A percentile compares a stretch with the other conserved stretches of the same genome.
phyloP scores from a whole-genome alignment of 2,329 filamentous ascomycete species.

The Alternaria atra region DNA sequence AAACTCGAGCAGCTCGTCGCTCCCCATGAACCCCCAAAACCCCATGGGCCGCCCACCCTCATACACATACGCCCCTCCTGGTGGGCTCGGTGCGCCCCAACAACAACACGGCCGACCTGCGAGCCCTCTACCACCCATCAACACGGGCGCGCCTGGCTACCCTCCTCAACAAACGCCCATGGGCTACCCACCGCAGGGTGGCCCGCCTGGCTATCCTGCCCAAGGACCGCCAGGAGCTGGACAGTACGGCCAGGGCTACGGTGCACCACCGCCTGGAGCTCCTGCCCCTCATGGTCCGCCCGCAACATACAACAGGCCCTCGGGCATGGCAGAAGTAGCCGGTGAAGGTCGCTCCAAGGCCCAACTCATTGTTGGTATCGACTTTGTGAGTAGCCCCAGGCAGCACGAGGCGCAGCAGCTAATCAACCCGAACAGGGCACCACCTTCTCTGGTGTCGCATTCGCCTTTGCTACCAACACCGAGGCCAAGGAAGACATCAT shows the following conservation, averaged over 20 bases:
- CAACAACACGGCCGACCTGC: slow-evolving; percentile 57
- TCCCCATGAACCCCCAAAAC: slow-evolving; percentile 65
- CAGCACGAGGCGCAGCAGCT: slow-evolving; percentile 48
- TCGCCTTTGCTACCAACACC: slow-evolving; percentile 91
- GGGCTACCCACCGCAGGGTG: slow-evolving; percentile 53
- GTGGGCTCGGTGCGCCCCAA: slow-evolving; percentile 48
- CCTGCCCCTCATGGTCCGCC: slow-evolving; percentile 45
- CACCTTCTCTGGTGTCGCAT: slow-evolving; percentile 96
- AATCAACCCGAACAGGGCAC: slow-evolving; percentile 71
- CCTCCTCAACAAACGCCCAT: slow-evolving; percentile 50
- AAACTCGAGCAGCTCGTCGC: slow-evolving; percentile 51
- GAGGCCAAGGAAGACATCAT: slow-evolving; percentile 99
- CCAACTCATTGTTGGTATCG: slow-evolving; percentile 97
- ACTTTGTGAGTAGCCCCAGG: slow-evolving; percentile 74
- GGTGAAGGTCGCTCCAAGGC: slow-evolving; percentile 90
- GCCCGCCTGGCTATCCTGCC: slow-evolving; percentile 53
- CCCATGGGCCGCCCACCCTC: slow-evolving; percentile 69
- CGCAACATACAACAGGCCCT: slow-evolving; percentile 43
- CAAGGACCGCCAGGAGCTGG: slow-evolving; percentile 42
- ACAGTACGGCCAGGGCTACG: slow-evolving; percentile 42
- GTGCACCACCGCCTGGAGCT: slow-evolving; percentile 37
- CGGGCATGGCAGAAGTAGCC: slow-evolving; percentile 73
- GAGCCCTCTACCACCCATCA: slow-evolving; percentile 66
- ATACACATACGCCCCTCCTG: slow-evolving; percentile 64
- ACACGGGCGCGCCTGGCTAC: slow-evolving; percentile 60